These are phyloP conservation scores for Trichosporon sp. DNA, from an alignment of 1,284 basidiomycete species.

Conservation along the genomic window DNA sequence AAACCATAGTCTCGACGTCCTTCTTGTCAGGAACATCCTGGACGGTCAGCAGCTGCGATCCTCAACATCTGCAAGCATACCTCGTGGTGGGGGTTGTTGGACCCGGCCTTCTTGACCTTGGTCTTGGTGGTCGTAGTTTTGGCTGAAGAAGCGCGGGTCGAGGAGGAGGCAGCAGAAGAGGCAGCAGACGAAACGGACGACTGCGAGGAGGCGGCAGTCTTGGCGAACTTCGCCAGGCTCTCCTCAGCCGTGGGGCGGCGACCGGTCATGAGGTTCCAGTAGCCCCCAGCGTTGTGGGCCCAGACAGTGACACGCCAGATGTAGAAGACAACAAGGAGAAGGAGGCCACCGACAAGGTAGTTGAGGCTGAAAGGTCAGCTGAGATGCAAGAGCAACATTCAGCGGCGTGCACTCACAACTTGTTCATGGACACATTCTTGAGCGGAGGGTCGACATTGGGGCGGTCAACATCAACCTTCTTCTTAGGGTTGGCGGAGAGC, in stretches of 20 bases:
- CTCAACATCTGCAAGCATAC: neutral
- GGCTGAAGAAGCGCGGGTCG: neutral
- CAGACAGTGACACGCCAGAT: slow-evolving; percentile 54
- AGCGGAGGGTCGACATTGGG: slow-evolving; percentile 55
- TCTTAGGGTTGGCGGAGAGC: slow-evolving; percentile 42
- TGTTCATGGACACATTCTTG: slow-evolving; percentile 51
- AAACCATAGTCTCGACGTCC: slow-evolving; percentile 52
- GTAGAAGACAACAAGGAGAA: slow-evolving; percentile 51
- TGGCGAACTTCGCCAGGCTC: neutral
- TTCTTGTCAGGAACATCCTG: slow-evolving; percentile 17
- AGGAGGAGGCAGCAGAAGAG: neutral
- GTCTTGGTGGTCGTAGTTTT: neutral
- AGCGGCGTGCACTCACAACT: slow-evolving; percentile 45
- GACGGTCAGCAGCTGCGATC: neutral
- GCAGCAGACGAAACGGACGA: neutral
- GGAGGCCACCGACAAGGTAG: slow-evolving; percentile 49
- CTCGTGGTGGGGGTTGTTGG: slow-evolving; percentile 10
- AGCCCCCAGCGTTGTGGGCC: slow-evolving; percentile 53
- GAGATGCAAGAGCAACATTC: neutral
- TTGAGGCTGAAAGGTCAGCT: slow-evolving; percentile 42
- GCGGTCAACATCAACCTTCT: slow-evolving; percentile 47
- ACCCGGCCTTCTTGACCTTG: neutral
- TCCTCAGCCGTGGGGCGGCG: slow-evolving; percentile 28
- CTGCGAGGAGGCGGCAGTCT: slow-evolving; percentile 9
- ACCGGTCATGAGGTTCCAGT: slow-evolving; percentile 55